Percentiles rank a stretch among this genome's conserved stretches.
phyloP scores from a whole-genome alignment of 768 basidiomycete genomes.

The Phaffia australis region DNA sequence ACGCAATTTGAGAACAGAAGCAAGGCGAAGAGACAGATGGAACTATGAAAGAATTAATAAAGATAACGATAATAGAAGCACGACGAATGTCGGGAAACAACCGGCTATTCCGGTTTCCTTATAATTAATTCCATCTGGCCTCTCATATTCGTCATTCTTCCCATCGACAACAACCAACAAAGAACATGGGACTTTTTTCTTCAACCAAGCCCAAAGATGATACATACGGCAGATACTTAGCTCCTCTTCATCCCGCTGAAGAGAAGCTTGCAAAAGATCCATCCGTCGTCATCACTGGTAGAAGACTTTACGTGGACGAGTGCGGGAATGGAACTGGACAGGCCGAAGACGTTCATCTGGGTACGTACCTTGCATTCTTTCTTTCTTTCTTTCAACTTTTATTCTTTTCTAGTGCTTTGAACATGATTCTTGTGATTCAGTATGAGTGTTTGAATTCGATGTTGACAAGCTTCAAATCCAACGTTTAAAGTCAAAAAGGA shows the following conservation, averaged over 20 bases:
- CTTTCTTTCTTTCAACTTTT: background rate
- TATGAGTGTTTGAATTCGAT: too few species aligned
- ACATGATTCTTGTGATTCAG: too few species aligned
- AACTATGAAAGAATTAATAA: too few species aligned
- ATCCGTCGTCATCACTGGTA: slow-evolving; percentile 29
- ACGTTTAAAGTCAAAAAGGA: slow-evolving; percentile 29
- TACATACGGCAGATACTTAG: slow-evolving; percentile 38
- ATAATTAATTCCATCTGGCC: too few species aligned
- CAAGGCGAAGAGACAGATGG: too few species aligned
- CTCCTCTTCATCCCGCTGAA: slow-evolving; percentile 35
- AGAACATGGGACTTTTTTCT: too few species aligned
- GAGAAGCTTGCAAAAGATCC: slow-evolving; percentile 31
- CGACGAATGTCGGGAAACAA: too few species aligned
- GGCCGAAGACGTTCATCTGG: slow-evolving; percentile 35
- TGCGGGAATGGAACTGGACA: slow-evolving; percentile 33
- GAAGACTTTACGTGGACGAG: slow-evolving; percentile 35
- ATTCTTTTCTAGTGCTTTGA: background rate
- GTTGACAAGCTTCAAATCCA: background rate
- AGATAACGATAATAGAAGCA: too few species aligned
- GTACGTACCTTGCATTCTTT: background rate
- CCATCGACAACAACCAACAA: too few species aligned
- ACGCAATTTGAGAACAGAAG: too few species aligned
- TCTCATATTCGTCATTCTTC: too few species aligned
- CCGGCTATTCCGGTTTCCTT: too few species aligned
- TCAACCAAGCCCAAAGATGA: background rate